Evolutionary conservation across 2,329 filamentous ascomycete species (phyloP).

Genomic region (Cordyceps pruinosa): DNA sequence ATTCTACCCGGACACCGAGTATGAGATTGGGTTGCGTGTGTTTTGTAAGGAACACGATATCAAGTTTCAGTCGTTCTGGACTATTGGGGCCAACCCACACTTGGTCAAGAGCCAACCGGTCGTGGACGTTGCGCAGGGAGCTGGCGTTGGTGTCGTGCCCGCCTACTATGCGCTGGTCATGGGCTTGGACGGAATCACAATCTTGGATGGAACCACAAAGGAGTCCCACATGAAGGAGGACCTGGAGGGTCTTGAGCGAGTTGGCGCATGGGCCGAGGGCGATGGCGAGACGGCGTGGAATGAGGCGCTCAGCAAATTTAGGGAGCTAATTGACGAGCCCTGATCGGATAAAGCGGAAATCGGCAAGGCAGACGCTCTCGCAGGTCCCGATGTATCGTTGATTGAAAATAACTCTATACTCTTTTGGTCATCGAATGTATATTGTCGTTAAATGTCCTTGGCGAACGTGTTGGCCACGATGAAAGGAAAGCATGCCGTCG

Average conservation of each 20-base stretch:
- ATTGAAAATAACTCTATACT: not conserved
- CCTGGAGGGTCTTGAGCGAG: slow-evolving; percentile 34
- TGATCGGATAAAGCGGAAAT: not conserved
- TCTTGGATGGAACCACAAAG: slow-evolving; percentile 41
- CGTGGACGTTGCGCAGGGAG: slow-evolving; percentile 36
- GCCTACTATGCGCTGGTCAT: slow-evolving; percentile 43
- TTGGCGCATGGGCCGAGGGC: slow-evolving; percentile 36
- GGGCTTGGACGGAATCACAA: slow-evolving; percentile 34
- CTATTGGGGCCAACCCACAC: slow-evolving; percentile 39
- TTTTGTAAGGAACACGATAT: slow-evolving; percentile 37
- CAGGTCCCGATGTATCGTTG: not conserved
- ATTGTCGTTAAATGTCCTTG: slow-evolving; percentile 34
- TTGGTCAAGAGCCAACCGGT: slow-evolving; percentile 41
- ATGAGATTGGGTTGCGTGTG: slow-evolving; percentile 52
- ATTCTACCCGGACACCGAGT: slow-evolving; percentile 54
- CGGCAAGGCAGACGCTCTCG: not conserved
- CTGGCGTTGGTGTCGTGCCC: slow-evolving; percentile 30
- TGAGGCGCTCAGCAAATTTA: slow-evolving; percentile 41
- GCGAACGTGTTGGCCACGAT: slow-evolving; percentile 63
- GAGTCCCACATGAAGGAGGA: slow-evolving; percentile 44
- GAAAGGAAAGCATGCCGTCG: slow-evolving; percentile 57
- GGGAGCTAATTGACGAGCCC: slow-evolving; percentile 24
- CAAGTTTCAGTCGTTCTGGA: slow-evolving; percentile 50
- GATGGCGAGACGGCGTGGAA: slow-evolving; percentile 43
- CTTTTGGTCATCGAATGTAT: not conserved